phyloP scores from a whole-genome alignment of 768 basidiomycete species.

The Lactarius evosmus region DNA sequence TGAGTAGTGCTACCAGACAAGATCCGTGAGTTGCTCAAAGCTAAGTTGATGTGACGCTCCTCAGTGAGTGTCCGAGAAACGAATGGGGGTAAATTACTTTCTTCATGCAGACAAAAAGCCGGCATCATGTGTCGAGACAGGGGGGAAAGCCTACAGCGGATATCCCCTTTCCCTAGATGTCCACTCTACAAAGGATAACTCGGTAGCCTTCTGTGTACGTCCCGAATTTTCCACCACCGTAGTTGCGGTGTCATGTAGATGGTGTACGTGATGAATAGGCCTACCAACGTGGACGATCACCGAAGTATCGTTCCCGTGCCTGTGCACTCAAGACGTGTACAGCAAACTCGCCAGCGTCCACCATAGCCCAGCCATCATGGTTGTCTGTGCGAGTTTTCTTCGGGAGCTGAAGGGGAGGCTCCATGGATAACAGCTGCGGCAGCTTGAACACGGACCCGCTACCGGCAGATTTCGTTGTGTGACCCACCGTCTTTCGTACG shows the following conservation, averaged over 20 bases:
- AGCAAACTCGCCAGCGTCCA: conserved; percentile 78
- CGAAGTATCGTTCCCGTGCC: conserved; percentile 68
- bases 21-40: not conserved
- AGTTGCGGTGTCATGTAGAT: not conserved
- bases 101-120: not conserved
- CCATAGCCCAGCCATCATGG: conserved; percentile 77
- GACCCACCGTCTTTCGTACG: conserved; percentile 66
- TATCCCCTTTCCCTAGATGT: not conserved
- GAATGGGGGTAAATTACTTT: not conserved
- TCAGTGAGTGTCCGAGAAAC: not conserved
- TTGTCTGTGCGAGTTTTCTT: conserved; percentile 58
- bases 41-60: too few relatives aligned
- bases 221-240: not conserved
- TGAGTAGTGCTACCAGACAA: not conserved
- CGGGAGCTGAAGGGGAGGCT: conserved; percentile 59
- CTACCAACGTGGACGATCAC: conserved; percentile 34
- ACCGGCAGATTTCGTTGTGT: not conserved
- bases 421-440: conserved; percentile 52
- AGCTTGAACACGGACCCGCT: not conserved
- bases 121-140: not conserved
- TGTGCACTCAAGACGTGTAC: conserved; percentile 70
- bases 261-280: not conserved
- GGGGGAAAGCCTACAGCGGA: not conserved
- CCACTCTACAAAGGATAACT: not conserved
- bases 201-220: not conserved